Percentiles rank a stretch among this genome's conserved stretches.
phyloP scores from a whole-genome alignment of 257 asterid genomes.

The Solanum sitiens region DNA sequence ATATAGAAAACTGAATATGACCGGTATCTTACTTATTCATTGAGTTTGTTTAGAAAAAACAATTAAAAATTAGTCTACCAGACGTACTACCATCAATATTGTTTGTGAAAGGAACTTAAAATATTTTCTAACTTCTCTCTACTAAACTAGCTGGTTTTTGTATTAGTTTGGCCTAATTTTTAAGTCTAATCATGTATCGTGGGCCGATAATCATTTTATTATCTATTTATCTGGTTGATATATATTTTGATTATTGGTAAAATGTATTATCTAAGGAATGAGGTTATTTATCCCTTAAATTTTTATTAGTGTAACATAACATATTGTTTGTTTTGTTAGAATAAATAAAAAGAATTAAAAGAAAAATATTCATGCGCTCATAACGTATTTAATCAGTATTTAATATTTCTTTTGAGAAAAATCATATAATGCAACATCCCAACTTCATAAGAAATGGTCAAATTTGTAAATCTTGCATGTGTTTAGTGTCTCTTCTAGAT shows the following conservation, averaged over 20 bases:
- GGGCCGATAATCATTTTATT: background rate
- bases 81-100: background rate
- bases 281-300: background rate
- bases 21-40: background rate
- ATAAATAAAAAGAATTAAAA: background rate
- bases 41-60: background rate
- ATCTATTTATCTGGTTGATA: background rate
- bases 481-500: background rate
- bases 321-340: background rate
- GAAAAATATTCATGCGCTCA: background rate
- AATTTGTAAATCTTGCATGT: background rate
- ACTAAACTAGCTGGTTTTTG: background rate
- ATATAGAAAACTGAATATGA: background rate
- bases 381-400: background rate
- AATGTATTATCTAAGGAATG: too few species aligned
- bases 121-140: background rate
- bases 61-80: background rate
- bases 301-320: background rate
- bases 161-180: background rate
- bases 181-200: background rate
- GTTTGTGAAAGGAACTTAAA: background rate
- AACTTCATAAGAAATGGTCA: background rate
- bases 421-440: background rate
- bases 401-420: background rate
- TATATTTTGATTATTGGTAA: background rate